Base-by-base conservation (phyloP, 108 stramenopile species). In the Fragilariopsis cylindrus region DNA sequence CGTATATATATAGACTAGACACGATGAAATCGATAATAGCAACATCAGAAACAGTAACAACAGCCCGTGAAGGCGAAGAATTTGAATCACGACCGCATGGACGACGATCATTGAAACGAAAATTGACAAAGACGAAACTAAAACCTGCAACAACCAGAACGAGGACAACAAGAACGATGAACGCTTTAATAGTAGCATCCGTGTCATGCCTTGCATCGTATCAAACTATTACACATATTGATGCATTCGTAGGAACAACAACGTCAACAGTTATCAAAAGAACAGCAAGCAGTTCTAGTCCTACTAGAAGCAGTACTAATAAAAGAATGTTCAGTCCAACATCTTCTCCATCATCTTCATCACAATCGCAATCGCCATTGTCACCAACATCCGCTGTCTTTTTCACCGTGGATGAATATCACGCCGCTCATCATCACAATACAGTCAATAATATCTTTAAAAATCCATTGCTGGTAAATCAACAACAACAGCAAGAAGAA, bases 371-470 rank as follows among this genome's bases (percentile, higher is more conserved):
- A 56, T 19, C 55, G 55, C 55, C 55, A 0, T 60, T 7, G 15
- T 45, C 74, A 18, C 47, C 64, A 21, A 57, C 57, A 9, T 53
- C 64, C 3, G 7, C 56, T 39, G 65, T 53, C 9, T 68, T 19
- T 66, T 75, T 68, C 58, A 75, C 74, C 6, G 56, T 68, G 0
- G 74, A 75, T 48, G 74, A 75, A 57, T 57, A 68, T 57, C 46
- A 67, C 9, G 40, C 56, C 43, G 47, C 45, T 6, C 21, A 58
- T 48, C 9, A 13, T n/a, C 11, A 41, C 3, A 11, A 16, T n/a
- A 45, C 62, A 15, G 16, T 44, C 43, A 44, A 63, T 2, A 40
- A 40, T 8, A 46, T 44, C 41, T 67, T 75, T 46, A 57, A 48
- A 55, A 67, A 75, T 57, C 62, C 66, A 4, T 45, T 58, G 4